These are phyloP conservation scores for Skeletonema grethae DNA, from an alignment of 108 stramenopile genomes.

Conservation along the genomic window DNA sequence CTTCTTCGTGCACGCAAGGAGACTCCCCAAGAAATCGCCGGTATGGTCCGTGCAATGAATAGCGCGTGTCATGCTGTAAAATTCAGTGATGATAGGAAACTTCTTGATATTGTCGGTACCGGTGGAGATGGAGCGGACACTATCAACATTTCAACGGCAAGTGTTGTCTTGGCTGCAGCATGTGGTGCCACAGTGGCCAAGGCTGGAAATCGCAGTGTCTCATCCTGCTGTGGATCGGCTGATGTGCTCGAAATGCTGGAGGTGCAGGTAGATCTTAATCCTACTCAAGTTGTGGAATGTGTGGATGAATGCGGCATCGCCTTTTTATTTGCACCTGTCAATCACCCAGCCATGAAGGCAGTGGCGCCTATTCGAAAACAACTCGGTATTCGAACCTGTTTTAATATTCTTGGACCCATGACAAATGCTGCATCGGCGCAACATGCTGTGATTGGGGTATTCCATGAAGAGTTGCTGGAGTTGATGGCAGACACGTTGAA, in stretches of 20 bases:
- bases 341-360: slow-evolving; percentile 96
- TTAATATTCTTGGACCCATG: slow-evolving; percentile 99
- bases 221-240: slow-evolving; percentile 88
- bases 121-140: slow-evolving; percentile 99
- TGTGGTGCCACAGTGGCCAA: slow-evolving; percentile 95
- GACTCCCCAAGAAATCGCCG: slow-evolving; percentile 93
- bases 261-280: slow-evolving; percentile 90
- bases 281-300: slow-evolving; percentile 88
- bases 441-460: slow-evolving; percentile 97
- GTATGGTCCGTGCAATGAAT: slow-evolving; percentile 97
- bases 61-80: slow-evolving; percentile 74
- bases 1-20: slow-evolving; percentile 91
- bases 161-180: slow-evolving; percentile 95
- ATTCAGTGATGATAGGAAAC: slow-evolving; percentile 55
- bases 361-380: slow-evolving; percentile 96
- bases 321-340: slow-evolving; percentile 97
- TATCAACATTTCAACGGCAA: slow-evolving; percentile 96
- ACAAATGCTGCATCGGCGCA: slow-evolving; percentile 97
- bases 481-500: slow-evolving; percentile 91
- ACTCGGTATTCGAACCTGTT: slow-evolving; percentile 93
- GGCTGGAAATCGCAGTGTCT: slow-evolving; percentile 96
- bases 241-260: slow-evolving; percentile 97
- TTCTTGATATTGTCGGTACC: slow-evolving; percentile 99
- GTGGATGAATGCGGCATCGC: slow-evolving; percentile 88
- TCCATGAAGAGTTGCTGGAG: slow-evolving; percentile 83